Evolutionary conservation across 1,284 basidiomycete genomes (phyloP).

Genomic region (Wallemia hederae): DNA sequence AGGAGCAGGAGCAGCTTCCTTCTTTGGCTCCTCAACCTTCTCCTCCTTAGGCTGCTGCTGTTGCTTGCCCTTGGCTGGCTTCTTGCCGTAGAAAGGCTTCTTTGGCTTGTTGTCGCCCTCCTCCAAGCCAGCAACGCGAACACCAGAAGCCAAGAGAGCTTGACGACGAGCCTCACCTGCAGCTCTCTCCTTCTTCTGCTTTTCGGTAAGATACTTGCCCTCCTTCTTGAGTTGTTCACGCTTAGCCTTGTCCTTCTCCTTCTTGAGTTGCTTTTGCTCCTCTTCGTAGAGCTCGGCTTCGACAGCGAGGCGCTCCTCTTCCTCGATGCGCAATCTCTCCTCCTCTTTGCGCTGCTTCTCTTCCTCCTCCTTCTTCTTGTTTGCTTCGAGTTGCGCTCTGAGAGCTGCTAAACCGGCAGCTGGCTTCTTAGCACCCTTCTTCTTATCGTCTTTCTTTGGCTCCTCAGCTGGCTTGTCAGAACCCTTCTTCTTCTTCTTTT

Average conservation of each 20-base stretch:
- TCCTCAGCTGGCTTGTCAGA: conserved; percentile 18
- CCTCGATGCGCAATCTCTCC: conserved; percentile 51
- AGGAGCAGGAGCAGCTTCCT: conserved; percentile 9
- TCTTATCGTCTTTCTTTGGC: conserved; percentile 64
- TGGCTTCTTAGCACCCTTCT: conserved; percentile 46
- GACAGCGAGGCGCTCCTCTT: conserved; percentile 27
- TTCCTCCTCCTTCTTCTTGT: conserved; percentile 46
- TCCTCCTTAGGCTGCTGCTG: conserved; percentile 7
- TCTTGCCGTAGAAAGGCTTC: conserved; percentile 48
- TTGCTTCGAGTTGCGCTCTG: conserved; percentile 64
- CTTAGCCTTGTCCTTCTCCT: conserved; percentile 78
- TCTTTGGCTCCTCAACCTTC: conserved; percentile 8
- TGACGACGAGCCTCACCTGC: conserved; percentile 72
- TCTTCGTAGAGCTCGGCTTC: conserved; percentile 24
- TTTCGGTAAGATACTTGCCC: conserved; percentile 66
- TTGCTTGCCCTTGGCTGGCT: conserved; percentile 29
- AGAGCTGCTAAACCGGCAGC: conserved; percentile 29
- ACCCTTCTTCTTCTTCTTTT: conserved; percentile 15
- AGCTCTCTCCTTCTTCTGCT: conserved; percentile 80
- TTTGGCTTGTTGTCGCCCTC: conserved; percentile 25
- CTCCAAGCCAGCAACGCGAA: conserved; percentile 57
- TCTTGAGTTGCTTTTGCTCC: conserved; percentile 54
- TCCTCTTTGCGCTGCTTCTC: conserved; percentile 40
- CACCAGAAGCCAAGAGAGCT: conserved; percentile 65
- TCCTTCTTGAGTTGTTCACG: conserved; percentile 63